phyloP scores from a whole-genome alignment of 2,329 filamentous ascomycete species.

The Orbilia oligospora region DNA sequence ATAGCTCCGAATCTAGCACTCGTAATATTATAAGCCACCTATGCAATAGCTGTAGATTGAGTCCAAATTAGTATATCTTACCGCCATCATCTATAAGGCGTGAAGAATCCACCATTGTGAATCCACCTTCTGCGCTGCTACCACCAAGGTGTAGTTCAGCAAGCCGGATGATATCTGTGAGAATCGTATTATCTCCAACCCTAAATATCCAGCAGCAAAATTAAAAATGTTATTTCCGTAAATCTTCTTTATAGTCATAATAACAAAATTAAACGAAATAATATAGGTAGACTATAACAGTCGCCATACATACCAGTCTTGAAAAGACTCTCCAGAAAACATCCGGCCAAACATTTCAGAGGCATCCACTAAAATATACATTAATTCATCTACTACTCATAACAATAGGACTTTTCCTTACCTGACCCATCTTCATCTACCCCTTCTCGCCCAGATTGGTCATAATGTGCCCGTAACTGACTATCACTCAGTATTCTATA shows the following conservation, averaged over 20 bases:
- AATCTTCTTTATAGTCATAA: background rate
- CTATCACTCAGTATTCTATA: conserved; percentile 41
- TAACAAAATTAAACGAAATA: background rate
- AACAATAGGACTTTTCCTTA: background rate
- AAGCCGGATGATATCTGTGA: conserved; percentile 41
- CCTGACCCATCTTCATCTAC: conserved; percentile 34
- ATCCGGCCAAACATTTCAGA: conserved; percentile 48
- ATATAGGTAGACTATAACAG: background rate
- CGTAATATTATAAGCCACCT: background rate
- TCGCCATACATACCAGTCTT: conserved; percentile 30
- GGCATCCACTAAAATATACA: conserved; percentile 13
- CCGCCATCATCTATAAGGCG: conserved; percentile 34
- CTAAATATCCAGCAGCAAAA: conserved; percentile 13
- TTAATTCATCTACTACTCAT: background rate
- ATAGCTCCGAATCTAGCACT: conserved; percentile 1
- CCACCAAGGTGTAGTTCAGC: conserved; percentile 29
- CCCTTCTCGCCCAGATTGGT: conserved; percentile 33
- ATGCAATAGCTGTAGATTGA: background rate
- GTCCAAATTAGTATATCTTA: conserved; percentile 3
- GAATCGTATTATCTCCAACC: conserved; percentile 51
- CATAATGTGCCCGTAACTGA: conserved; percentile 36
- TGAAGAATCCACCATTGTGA: conserved; percentile 9
- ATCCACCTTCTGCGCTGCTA: background rate
- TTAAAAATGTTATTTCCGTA: background rate
- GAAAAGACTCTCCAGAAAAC: conserved; percentile 50